phyloP scores from a whole-genome alignment of 169 alveolate species.

The Cryptosporidium xiaoi region DNA sequence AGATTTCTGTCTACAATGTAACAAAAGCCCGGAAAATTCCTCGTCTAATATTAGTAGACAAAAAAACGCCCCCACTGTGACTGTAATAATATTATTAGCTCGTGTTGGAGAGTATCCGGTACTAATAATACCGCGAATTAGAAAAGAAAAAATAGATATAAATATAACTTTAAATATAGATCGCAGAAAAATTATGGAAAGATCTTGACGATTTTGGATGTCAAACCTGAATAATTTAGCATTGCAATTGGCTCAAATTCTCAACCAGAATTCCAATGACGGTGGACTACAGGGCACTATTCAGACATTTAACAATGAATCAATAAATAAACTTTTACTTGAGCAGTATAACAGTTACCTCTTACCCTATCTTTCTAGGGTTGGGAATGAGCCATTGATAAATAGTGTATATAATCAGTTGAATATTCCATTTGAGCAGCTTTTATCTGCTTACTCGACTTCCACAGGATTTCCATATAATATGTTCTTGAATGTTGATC shows the following conservation, averaged over 20 bases:
- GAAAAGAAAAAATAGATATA: slow-evolving; percentile 67
- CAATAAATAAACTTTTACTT: slow-evolving; percentile 25
- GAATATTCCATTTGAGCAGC: slow-evolving; percentile 23
- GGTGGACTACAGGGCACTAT: slow-evolving; percentile 46
- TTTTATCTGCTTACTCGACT: slow-evolving; percentile 11
- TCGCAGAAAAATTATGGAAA: slow-evolving; percentile 65
- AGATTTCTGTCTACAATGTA: slow-evolving; percentile 48
- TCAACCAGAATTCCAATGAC: slow-evolving; percentile 44
- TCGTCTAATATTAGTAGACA: slow-evolving; percentile 72
- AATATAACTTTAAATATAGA: slow-evolving; percentile 58
- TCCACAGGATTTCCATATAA: slow-evolving; percentile 6
- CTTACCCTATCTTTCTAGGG: slow-evolving; percentile 40
- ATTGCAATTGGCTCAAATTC: slow-evolving; percentile 73
- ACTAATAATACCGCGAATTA: slow-evolving; percentile 70
- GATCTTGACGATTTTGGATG: slow-evolving; percentile 72
- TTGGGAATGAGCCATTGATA: slow-evolving; percentile 20
- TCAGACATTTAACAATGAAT: slow-evolving; percentile 10
- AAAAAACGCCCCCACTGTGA: slow-evolving; percentile 57
- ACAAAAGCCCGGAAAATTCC: slow-evolving; percentile 43
- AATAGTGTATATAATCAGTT: slow-evolving; percentile 8
- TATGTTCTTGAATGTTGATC: slow-evolving; percentile 12
- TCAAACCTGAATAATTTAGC: slow-evolving; percentile 73
- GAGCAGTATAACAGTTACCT: slow-evolving; percentile 60
- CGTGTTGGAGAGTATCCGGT: slow-evolving; percentile 76
- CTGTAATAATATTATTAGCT: slow-evolving; percentile 55